Base-by-base conservation (phyloP, 73 alveolate genomes). In the Paramecium sexaurelia region DNA sequence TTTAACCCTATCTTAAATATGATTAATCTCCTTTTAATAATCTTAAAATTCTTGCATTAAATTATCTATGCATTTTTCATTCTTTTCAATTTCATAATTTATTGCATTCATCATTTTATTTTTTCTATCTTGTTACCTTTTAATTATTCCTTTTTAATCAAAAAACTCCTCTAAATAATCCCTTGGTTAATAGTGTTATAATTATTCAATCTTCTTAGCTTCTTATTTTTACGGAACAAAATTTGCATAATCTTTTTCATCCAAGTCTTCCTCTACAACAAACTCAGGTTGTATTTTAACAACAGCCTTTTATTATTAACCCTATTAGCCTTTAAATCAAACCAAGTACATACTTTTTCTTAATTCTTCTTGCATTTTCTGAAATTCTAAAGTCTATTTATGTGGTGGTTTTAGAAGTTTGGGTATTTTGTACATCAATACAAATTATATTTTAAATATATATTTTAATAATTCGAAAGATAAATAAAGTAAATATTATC, bases 141-240 rank as follows among this genome's bases (percentile, higher is more conserved):
- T 32, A 29, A 36, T 36, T 36, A 71, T 71, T 33, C 86, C 86
- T 40, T 71, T 71, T 71, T 71, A 71, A 71, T 71, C 86, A 36
- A 71, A 71, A 71, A 71, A 71, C 61, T 71, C 86, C 35, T 71
- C 86, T 8, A 71, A 36, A 71, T 71, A 71, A 17, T 71, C 29
- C 4, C 56, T 33, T 0, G 86, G 86, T 19, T 71, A 35, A 71
- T 71, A 71, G 7, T 61, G 51, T 61, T 26, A n/a, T 13, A 29
- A 24, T 61, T 61, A 61, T 29, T 29, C 83, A 13, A 61, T 6
- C 26, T 26, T 26, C 7, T 26, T 11, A 8, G 83, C 27, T 61
- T 61, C 83, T 8, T 61, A 13, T 32, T 61, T 61, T 61, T 7
- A 61, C 0, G 83, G 83, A 29, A 61, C 26, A 32, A 0, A 61